A percentile compares a stretch with the other conserved stretches of the same genome.
phyloP scores from a whole-genome alignment of 2,329 filamentous ascomycete genomes.

The Sporothrix dimorphospora region DNA sequence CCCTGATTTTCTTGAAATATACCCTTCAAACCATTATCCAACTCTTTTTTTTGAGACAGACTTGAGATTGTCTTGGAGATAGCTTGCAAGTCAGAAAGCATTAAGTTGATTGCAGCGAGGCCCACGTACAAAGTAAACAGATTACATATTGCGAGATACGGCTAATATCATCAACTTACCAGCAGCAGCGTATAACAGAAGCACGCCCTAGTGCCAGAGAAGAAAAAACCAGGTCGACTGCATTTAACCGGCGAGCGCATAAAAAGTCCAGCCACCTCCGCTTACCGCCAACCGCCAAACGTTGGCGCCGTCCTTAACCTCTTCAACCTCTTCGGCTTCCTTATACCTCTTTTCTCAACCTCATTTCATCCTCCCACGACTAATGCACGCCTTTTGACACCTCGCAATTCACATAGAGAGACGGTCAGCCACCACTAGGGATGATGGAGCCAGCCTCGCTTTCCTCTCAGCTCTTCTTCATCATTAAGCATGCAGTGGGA shows the following conservation, averaged over 20 bases:
- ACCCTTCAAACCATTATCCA: neutral
- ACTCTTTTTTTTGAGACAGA: no score
- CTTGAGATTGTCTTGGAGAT: neutral
- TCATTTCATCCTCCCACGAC: neutral
- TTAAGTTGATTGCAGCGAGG: neutral
- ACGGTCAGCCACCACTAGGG: neutral
- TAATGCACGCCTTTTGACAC: neutral
- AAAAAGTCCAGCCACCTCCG: slow-evolving; percentile 11
- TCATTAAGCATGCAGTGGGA: neutral
- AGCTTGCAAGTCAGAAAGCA: neutral
- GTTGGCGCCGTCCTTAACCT: neutral
- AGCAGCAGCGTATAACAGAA: neutral
- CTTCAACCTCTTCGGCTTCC: neutral
- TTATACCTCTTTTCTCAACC: slow-evolving; percentile 2
- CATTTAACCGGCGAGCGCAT: slow-evolving; percentile 17
- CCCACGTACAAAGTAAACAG: neutral
- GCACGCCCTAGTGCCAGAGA: neutral
- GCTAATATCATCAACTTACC: neutral
- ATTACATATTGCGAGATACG: neutral
- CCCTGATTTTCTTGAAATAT: neutral
- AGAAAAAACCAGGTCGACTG: slow-evolving; percentile 12
- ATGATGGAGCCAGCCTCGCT: neutral
- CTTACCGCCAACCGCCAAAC: slow-evolving; percentile 15
- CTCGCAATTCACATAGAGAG: neutral
- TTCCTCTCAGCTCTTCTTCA: no score